Evolutionary conservation across 2,329 filamentous ascomycete species (phyloP), one percentile per base, ranked within the genome.

Genomic region (Pseudogymnoascus sp.): DNA sequence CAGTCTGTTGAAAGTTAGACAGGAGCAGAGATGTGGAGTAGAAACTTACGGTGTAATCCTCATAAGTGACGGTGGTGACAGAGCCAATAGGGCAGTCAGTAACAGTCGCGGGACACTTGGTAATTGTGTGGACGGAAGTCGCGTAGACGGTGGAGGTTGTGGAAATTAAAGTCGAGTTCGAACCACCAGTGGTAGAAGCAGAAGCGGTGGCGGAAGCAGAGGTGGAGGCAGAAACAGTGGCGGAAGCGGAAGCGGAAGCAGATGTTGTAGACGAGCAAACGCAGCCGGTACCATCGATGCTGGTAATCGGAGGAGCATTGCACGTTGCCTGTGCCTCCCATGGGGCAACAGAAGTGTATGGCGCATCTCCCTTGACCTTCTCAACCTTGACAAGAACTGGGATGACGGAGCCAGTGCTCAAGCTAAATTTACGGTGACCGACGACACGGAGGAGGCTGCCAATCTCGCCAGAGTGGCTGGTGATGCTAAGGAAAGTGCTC

Each of bases 381-480:
- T 82, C 77, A 0, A 81, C 84, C 72, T 81, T 84, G 35, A 90
- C 81, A 1, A 90, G 77, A 2, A 87, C 84, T 0, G 87, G 86
- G 29, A 90, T 86, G 6, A 87, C 81, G 62, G 84, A 81, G 7
- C 87, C 87, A 0, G 87, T 90, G n/a, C 76, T 77, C 10, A 90
- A 75, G 2, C 75, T 71, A 69, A 89, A 90, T 2, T 73, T 65
- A n/a, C 80, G 79, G 67, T 90, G 87, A 59, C 80, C 79, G 3
- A 89, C 72, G 0, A 84, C 84, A 66, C 75, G 68, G 2, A 86
- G 75, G 24, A 84, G 72, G 60, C 74, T 77, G 9, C 68, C 68
- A 66, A 85, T 84, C 67, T 83, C 79, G 5, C 84, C 84, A 17
- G 79, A 81, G 72, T 87, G 84, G 60, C 78, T 82, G 1, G 83